phyloP scores from a whole-genome alignment of 2,329 filamentous ascomycete species.

The Lanzia echinophila region DNA sequence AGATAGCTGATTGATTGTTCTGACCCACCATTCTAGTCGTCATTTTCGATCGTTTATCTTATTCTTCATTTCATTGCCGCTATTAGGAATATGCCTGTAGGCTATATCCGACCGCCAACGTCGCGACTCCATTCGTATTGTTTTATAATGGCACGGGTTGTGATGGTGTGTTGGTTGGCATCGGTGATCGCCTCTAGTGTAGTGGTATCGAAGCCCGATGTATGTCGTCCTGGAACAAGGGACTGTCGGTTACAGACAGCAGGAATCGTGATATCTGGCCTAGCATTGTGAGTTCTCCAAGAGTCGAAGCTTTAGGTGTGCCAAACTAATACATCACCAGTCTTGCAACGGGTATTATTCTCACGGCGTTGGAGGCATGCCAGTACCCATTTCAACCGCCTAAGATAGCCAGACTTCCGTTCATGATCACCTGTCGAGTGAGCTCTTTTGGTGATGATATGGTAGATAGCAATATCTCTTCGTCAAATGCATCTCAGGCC shows the following conservation, averaged over 20 bases:
- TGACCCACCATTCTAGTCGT: conserved; percentile 18
- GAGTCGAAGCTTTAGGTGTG: no score
- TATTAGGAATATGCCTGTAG: conserved; percentile 17
- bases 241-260: conserved; percentile 16
- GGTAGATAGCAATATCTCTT: conserved; percentile 16
- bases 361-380: conserved; percentile 24
- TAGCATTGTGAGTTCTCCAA: conserved; percentile 23
- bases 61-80: conserved; percentile 17
- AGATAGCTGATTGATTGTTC: no score
- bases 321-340: conserved; percentile 4
- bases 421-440: conserved; percentile 14
- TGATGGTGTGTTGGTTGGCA: conserved; percentile 19
- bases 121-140: conserved; percentile 19
- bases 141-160: conserved; percentile 22
- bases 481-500: conserved; percentile 4
- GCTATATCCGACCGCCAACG: conserved; percentile 16
- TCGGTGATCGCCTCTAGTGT: conserved; percentile 16
- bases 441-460: conserved; percentile 18
- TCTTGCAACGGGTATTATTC: conserved; percentile 18
- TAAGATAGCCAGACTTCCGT: not conserved
- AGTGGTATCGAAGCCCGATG: conserved; percentile 15
- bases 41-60: conserved; percentile 19
- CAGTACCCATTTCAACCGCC: conserved; percentile 22
- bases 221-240: conserved; percentile 9
- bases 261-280: conserved; percentile 16